Percentiles rank a stretch among this genome's conserved stretches.
These are phyloP conservation scores for Rhypophila decipiens DNA, from an alignment of 495 filamentous ascomycete species.

Conservation along the genomic window DNA sequence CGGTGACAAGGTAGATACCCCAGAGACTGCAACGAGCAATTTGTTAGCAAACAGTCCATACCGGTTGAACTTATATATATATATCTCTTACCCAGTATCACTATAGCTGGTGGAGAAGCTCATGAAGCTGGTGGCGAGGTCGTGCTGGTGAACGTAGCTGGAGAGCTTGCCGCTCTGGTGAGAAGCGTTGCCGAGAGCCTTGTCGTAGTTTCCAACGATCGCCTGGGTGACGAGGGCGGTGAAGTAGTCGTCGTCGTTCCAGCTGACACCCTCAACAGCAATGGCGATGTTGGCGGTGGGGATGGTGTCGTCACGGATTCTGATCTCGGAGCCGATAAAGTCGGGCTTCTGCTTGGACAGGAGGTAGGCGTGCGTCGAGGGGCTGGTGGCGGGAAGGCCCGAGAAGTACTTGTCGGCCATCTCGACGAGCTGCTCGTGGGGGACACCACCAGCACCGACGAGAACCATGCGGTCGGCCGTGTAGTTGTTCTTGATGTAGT, in stretches of 20 bases:
- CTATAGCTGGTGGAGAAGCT: constrained; percentile 99
- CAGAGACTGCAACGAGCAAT: constrained; percentile 62
- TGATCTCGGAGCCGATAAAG: constrained; percentile 92
- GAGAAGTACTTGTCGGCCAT: constrained; percentile 96
- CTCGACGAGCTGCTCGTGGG: constrained; percentile 87
- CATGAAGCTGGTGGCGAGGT: constrained; percentile 99
- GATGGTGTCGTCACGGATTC: constrained; percentile 92
- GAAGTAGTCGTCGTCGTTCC: constrained; percentile 99
- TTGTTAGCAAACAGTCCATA: constrained; percentile 10
- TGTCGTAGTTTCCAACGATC: constrained; percentile 99
- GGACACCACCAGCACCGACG: constrained; percentile 88
- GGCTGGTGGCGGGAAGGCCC: constrained; percentile 59
- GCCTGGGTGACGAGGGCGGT: constrained; percentile 95
- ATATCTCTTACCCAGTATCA: constrained; percentile 77
- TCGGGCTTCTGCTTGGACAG: constrained; percentile 82
- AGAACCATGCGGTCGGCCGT: constrained; percentile 99
- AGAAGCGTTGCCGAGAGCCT: constrained; percentile 92
- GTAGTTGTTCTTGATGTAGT: constrained; percentile 99
- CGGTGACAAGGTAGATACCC: constrained; percentile 97
- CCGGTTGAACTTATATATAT: neutral
- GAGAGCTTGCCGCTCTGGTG: constrained; percentile 98
- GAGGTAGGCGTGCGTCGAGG: constrained; percentile 62
- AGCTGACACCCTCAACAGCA: constrained; percentile 98
- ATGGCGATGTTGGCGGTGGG: constrained; percentile 96
- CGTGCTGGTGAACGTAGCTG: constrained; percentile 82